Conservation (phyloP, 2,329 filamentous ascomycete species). For the Verticillium nonalfalfae region DNA sequence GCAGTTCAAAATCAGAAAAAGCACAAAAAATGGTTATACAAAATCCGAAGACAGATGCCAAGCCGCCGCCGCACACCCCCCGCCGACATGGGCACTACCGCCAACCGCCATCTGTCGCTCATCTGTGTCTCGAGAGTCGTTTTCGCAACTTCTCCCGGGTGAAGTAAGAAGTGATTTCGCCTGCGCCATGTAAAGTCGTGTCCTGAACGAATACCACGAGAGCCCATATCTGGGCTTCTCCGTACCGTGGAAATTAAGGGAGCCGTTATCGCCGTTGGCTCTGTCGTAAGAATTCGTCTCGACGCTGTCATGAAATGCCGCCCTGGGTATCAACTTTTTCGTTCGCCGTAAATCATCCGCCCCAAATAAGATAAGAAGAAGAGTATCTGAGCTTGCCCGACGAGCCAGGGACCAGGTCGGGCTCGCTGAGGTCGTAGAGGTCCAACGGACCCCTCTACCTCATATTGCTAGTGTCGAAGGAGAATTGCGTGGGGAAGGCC, state of each 20-base stretch:
- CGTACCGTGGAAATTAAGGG: constrained; percentile 4
- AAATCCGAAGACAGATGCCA: neutral
- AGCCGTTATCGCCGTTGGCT: constrained; percentile 1
- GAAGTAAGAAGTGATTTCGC: neutral
- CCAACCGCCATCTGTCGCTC: neutral
- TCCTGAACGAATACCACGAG: constrained; percentile 2
- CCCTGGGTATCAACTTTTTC: constrained; percentile 12
- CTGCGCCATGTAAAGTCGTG: neutral
- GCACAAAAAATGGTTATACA: neutral
- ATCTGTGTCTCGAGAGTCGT: neutral
- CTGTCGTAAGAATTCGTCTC: constrained; percentile 7
- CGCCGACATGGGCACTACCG: neutral
- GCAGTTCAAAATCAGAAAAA: neutral
- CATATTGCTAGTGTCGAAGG: constrained; percentile 59
- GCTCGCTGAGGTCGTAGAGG: constrained; percentile 2
- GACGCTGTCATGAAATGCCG: constrained; percentile 12
- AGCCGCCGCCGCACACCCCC: neutral
- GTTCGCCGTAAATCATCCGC: constrained; percentile 7
- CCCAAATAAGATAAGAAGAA: neutral
- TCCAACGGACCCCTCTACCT: constrained; percentile 19
- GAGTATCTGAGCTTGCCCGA: neutral
- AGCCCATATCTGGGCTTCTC: constrained; percentile 5
- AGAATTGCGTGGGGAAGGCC: constrained; percentile 85
- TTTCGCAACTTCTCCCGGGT: neutral
- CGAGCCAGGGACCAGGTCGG: neutral